Percentiles rank a stretch among this genome's conserved stretches.
These are phyloP conservation scores for Botrytis hyacinthi DNA, from an alignment of 2,329 filamentous ascomycete genomes.

Conservation along the genomic window DNA sequence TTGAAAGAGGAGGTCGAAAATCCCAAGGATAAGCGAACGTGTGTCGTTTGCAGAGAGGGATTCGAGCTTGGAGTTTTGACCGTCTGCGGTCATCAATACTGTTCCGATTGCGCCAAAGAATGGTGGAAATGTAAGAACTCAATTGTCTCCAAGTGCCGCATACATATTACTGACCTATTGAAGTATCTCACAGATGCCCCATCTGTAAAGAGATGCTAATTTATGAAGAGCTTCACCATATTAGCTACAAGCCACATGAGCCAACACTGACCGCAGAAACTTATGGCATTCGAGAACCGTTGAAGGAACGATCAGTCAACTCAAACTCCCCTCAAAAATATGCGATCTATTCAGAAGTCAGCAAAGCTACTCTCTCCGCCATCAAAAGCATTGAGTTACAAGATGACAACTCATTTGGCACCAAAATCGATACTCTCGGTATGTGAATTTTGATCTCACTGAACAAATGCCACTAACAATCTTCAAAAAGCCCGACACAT, in stretches of 20 bases:
- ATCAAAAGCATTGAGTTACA: slow-evolving; percentile 80
- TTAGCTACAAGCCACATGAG: slow-evolving; percentile 76
- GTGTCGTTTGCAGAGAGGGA: slow-evolving; percentile 77
- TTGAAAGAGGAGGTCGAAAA: slow-evolving; percentile 44
- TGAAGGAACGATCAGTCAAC: slow-evolving; percentile 31
- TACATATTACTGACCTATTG: neutral
- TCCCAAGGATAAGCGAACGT: slow-evolving; percentile 64
- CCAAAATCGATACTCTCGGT: slow-evolving; percentile 78
- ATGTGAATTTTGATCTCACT: neutral
- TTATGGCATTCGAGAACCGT: slow-evolving; percentile 45
- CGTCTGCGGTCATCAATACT: slow-evolving; percentile 88
- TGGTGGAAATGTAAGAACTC: slow-evolving; percentile 59
- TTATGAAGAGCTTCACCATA: slow-evolving; percentile 72
- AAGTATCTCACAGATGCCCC: slow-evolving; percentile 23
- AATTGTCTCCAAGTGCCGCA: neutral
- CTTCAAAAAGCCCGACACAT: slow-evolving; percentile 62
- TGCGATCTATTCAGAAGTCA: slow-evolving; percentile 75
- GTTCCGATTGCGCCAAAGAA: slow-evolving; percentile 76
- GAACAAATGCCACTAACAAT: neutral
- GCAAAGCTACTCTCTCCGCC: slow-evolving; percentile 65
- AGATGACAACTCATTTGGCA: slow-evolving; percentile 69
- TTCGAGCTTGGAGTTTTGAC: slow-evolving; percentile 82
- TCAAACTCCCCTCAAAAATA: slow-evolving; percentile 36
- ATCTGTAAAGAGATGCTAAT: slow-evolving; percentile 73
- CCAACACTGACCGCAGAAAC: slow-evolving; percentile 59